phyloP scores from a whole-genome alignment of 2,329 filamentous ascomycete genomes.

The Lachnellula arida region DNA sequence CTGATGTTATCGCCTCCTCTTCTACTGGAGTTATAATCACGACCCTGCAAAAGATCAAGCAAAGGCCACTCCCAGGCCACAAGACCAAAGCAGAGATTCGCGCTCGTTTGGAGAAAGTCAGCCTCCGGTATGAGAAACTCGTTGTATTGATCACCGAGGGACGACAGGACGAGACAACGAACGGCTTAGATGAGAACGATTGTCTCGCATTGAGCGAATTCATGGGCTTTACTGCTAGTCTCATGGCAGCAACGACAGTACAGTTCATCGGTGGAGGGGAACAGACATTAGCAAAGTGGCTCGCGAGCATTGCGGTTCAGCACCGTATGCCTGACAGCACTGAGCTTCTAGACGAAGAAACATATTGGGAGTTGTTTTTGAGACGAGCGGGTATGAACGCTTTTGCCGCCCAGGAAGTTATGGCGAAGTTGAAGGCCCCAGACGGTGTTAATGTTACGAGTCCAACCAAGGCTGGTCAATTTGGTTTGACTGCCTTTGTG shows the following conservation, averaged over 20 bases:
- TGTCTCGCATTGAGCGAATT: constrained; percentile 29
- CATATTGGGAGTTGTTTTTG: constrained; percentile 63
- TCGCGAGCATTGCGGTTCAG: constrained; percentile 47
- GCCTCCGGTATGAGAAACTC: constrained; percentile 60
- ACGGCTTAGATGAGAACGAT: constrained; percentile 22
- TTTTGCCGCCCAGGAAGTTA: constrained; percentile 63
- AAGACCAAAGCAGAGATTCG: constrained; percentile 44
- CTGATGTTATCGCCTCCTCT: constrained; percentile 70
- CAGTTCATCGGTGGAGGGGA: constrained; percentile 48
- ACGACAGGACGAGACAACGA: constrained; percentile 40
- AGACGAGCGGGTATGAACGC: constrained; percentile 63
- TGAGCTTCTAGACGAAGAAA: constrained; percentile 51
- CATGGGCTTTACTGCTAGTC: constrained; percentile 27
- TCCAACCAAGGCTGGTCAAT: constrained; percentile 24
- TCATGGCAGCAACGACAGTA: constrained; percentile 38
- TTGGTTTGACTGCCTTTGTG: constrained; percentile 51
- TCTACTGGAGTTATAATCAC: constrained; percentile 65
- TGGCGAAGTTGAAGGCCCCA: constrained; percentile 43
- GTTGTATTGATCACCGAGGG: constrained; percentile 62
- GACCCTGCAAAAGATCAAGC: constrained; percentile 66
- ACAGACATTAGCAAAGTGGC: constrained; percentile 49
- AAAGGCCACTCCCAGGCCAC: constrained; percentile 64
- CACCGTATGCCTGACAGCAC: constrained; percentile 8
- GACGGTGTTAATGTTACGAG: constrained; percentile 14
- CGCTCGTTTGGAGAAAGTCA: constrained; percentile 49